These are phyloP conservation scores for Fraxinus quadrangulata DNA, from an alignment of 257 asterid species.

Conservation along the genomic window DNA sequence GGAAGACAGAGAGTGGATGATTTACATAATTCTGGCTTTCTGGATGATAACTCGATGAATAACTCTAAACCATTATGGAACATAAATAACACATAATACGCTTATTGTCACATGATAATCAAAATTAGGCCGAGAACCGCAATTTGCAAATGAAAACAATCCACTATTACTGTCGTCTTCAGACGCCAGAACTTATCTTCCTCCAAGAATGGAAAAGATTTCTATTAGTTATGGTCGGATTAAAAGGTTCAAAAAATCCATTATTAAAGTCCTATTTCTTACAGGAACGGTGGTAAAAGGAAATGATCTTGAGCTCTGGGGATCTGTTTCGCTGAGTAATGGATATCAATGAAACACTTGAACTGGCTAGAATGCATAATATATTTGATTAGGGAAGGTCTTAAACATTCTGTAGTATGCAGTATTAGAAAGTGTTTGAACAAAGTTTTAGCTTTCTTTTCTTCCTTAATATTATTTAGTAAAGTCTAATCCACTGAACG, in stretches of 20 bases:
- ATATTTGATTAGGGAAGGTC: not conserved
- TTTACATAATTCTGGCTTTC: not conserved
- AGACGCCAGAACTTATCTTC: not conserved
- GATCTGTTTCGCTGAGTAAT: not conserved
- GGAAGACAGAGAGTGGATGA: not conserved
- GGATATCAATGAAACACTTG: not conserved
- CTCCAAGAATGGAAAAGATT: not conserved
- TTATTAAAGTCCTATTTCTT: not conserved
- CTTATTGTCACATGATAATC: not conserved
- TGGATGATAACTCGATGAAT: not conserved
- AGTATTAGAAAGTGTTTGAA: too few species aligned
- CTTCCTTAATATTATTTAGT: not conserved
- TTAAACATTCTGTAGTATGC: not conserved
- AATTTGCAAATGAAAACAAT: not conserved
- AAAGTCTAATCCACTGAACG: not conserved
- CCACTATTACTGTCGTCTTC: not conserved
- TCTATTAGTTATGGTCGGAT: not conserved
- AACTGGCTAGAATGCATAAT: not conserved
- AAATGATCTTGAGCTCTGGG: not conserved
- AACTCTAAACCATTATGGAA: not conserved
- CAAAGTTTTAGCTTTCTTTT: not conserved
- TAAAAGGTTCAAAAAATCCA: not conserved
- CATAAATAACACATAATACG: not conserved
- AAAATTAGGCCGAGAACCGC: not conserved
- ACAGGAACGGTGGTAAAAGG: not conserved